Evolutionary conservation across 1,139 yeast species (phyloP), one percentile per base, ranked within the genome.

Genomic region (Diutina scorzettiae): DNA sequence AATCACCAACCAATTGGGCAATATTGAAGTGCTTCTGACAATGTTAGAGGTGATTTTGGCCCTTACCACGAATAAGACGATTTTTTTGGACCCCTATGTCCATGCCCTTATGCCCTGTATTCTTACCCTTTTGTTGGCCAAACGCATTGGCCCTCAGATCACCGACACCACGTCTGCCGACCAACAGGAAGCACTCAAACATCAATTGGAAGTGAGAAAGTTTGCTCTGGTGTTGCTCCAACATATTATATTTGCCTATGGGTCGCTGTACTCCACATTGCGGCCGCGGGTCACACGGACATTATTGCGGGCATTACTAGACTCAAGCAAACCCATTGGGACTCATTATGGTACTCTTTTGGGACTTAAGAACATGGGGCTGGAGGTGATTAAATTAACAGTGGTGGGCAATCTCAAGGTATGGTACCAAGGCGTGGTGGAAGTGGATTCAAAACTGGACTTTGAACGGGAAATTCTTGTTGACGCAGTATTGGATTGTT

Each of bases 31-130:
- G 29, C 66, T 91, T 44, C 73, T 84, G n/a, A 84, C 95, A 8
- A 87, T 91, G 89, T 66, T 93, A 49, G 95, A 86, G 58, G 89
- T 87, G 46, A 77, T 91, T 19, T 82, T 85, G 48, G 91, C 97
- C 0, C 69, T 93, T 42, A 71, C 89, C 41, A 78, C 83, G 41
- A 93, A 93, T 60, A 79, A 79, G 44, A 81, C 95, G 20, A 79
- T 93, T 40, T 91, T 89, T 55, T 71, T 91, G 49, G 97, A 91
- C 51, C 98, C 98, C 11, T 93, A 91, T 54, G 89, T 93, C 42
- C 98, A 93, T 61, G 93, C 96, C 1, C 68, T 93, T 51, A 86
- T 91, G 86, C 98, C 99, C 19, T 85, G 96, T 49, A 81, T 91
- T 30, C 69, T 93, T 50, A 93, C 99, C 0, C 70, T 93, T 27